Base-by-base conservation (phyloP, 495 filamentous ascomycete genomes). In the Hypoxylon subgilvum region DNA sequence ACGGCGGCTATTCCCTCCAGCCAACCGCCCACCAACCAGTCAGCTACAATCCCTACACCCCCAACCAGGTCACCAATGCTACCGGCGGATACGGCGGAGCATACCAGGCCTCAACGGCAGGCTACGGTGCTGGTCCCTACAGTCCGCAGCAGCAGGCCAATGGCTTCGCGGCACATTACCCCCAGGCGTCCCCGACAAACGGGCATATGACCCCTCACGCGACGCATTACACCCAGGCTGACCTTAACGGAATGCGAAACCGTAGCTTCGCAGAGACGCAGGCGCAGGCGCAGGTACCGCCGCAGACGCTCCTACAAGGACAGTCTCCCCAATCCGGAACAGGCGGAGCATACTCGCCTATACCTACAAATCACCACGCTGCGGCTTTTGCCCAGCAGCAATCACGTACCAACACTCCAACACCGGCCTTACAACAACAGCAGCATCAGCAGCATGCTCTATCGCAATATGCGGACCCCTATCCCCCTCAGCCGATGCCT, bases 361-460 rank as follows among this genome's bases (percentile, higher is more conserved):
- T 69, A 38, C 54, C 66, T 18, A 53, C 59, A 27, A 55, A 28
- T 17, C 59, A 62, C 54, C 66, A 59, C 10, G n/a, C 61, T 7
- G 34, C 63, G 3, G 45, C 23, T 3, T 65, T 63, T 17, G 52
- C 13, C 13, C 60, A 60, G 14, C 56, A 60, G 14, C 56, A 57
- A 28, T 50, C 62, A 30, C 61, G 77, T 36, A 47, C 74, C 13
- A 69, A 72, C 39, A 65, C 71, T 14, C 69, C 73, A 0, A 66
- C 70, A 0, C 58, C 68, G 14, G 69, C 72, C 0, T n/a, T n/a
- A n/a, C n/a, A n/a, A n/a, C n/a, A n/a, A n/a, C 52, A 79, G 25
- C 67, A 70, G 30, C 78, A 78, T 56, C 68, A 49, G 30, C 61
- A 62, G 30, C 61, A 62, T 35, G 1, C 43, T 21, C 43, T 68